Conservation (phyloP, 2,329 filamentous ascomycete genomes). For the Blumeriella jaapii region DNA sequence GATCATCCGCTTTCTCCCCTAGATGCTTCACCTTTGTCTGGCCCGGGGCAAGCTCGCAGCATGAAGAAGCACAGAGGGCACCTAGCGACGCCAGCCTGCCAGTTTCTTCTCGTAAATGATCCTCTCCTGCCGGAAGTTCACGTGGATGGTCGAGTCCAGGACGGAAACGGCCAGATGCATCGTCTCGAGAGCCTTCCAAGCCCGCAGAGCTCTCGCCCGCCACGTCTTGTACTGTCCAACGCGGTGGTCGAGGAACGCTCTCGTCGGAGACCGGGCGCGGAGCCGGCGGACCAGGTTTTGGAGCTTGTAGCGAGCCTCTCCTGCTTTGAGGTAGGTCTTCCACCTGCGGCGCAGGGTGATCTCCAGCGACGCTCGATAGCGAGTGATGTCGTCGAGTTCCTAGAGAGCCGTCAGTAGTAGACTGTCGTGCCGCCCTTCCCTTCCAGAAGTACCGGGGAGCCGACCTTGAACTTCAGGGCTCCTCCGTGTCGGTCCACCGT, state of each 20-base stretch:
- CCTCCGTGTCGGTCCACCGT: constrained; percentile 10
- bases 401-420: neutral
- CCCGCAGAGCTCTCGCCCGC: constrained; percentile 8
- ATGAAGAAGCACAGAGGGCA: neutral
- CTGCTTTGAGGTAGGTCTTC: constrained; percentile 9
- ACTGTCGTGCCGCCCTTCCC: too few species aligned
- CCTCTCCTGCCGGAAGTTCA: constrained; percentile 13
- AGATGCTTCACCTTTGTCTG: neutral
- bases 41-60: neutral
- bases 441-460: neutral
- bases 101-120: constrained; percentile 12
- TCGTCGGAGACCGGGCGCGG: constrained; percentile 2
- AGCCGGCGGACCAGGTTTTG: constrained; percentile 7
- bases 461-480: constrained; percentile 9
- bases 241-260: constrained; percentile 7
- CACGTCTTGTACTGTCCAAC: constrained; percentile 7
- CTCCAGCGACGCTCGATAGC: constrained; percentile 8
- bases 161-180: constrained; percentile 7
- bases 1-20: too few species aligned
- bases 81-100: neutral
- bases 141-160: constrained; percentile 11
- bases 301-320: constrained; percentile 8
- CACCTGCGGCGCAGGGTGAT: constrained; percentile 10
- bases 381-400: constrained; percentile 12
- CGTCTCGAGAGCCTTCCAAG: constrained; percentile 12